phyloP scores from a whole-genome alignment of 2,329 filamentous ascomycete species.

The Endothia cerciana region DNA sequence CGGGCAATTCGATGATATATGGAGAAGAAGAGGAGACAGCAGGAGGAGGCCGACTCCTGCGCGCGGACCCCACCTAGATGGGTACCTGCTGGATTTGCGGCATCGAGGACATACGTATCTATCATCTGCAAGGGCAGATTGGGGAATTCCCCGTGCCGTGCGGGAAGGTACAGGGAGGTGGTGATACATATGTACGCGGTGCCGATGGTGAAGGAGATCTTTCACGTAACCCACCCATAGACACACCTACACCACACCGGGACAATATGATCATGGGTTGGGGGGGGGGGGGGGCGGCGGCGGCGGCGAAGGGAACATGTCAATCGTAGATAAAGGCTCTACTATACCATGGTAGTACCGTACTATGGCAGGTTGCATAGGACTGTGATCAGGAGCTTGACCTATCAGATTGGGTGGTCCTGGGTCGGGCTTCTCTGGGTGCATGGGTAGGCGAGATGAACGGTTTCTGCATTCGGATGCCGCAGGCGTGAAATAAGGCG shows the following conservation, averaged over 20 bases:
- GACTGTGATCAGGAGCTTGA: neutral
- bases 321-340: neutral
- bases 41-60: neutral
- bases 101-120: constrained; percentile 1
- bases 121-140: constrained; percentile 26
- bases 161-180: neutral
- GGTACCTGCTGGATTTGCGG: constrained; percentile 1
- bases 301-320: too few relatives aligned
- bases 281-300: neutral
- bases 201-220: neutral
- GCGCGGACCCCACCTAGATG: neutral
- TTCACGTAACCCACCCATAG: neutral
- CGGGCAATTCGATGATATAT: neutral
- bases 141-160: constrained; percentile 6
- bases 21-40: neutral
- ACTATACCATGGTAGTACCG: too few relatives aligned
- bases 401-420: neutral
- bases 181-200: neutral
- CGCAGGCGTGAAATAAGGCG: constrained; percentile 1
- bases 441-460: constrained; percentile 17
- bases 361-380: neutral
- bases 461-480: constrained; percentile 6
- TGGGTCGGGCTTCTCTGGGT: neutral
- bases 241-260: neutral
- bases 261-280: neutral